Evolutionary conservation across 345 rosid species (phyloP), one percentile per base, ranked within the genome.

Genomic region (Populus deltoides): DNA sequence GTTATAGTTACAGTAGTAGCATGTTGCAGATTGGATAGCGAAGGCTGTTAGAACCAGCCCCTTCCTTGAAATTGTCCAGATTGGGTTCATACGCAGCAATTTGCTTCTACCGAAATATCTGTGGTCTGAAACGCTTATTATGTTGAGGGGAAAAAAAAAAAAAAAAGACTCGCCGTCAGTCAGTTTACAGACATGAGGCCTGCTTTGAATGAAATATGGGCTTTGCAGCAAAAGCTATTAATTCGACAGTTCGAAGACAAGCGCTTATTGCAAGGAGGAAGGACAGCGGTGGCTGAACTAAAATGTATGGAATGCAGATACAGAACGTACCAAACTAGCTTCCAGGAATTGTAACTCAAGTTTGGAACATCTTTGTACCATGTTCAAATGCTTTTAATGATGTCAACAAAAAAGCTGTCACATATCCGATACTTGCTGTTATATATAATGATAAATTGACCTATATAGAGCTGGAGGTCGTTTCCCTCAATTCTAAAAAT

Each of bases 391-490:
- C 6, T 59, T 59, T 59, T 59, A 59, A 57, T n/a, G 15, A 16
- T 24, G 70, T 47, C 18, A 67, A 63, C 20, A 51, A 55, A 16
- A 38, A 76, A 16, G 62, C 36, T 8, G 80, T 69, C 41, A 73
- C 39, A 55, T 67, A 61, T 75, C 73, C 55, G 73, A 69, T 20
- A 27, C 24, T 71, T n/a, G 55, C 27, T 41, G 69, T 15, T 78
- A 73, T 59, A 75, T 67, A 77, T 33, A 69, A 81, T 47, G 16
- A 61, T 62, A 49, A 68, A 77, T 79, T 55, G 51, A 77, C 65
- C 85, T 63, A 72, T 74, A 74, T 74, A 79, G 55, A 66, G 71
- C 68, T 59, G 29, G 62, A 75, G 45, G 18, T 7, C 10, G 66
- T 31, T 27, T 7, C 38, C 67, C 63, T 53, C 33, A 24, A 69